phyloP scores from a whole-genome alignment of 192 early-diverging fungal genomes.

The Coemansia sp. region DNA sequence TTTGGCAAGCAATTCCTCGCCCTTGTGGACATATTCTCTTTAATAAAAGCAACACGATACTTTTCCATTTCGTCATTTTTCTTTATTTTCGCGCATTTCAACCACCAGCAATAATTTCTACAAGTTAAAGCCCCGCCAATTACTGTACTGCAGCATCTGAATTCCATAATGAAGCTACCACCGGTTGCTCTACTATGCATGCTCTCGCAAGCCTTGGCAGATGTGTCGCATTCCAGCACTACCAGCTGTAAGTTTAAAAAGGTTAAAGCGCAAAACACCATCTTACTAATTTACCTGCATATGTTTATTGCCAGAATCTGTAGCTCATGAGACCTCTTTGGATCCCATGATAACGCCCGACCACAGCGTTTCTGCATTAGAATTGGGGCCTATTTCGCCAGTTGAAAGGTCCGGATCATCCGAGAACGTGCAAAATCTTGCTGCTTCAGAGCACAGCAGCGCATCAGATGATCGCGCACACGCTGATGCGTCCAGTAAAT shows the following conservation, averaged over 20 bases:
- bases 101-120: too few relatives aligned
- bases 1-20: too few relatives aligned
- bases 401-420: background rate
- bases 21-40: too few relatives aligned
- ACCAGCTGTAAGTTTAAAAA: background rate
- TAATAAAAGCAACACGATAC: too few relatives aligned
- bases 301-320: background rate
- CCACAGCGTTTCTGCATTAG: background rate
- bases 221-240: background rate
- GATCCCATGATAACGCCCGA: too few relatives aligned
- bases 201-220: background rate
- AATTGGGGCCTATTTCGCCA: constrained; percentile 1
- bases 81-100: background rate
- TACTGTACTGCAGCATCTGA: too few relatives aligned
- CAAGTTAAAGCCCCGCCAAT: too few relatives aligned
- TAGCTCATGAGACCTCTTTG: constrained; percentile 2
- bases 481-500: background rate
- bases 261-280: too few relatives aligned
- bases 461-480: background rate
- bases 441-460: background rate
- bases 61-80: background rate
- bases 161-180: constrained; percentile 4
- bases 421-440: background rate
- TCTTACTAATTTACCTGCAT: too few relatives aligned
- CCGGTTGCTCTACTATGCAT: constrained; percentile 1